phyloP scores from a whole-genome alignment of 139 green algal genomes.

The Chlamydomonas sp. region DNA sequence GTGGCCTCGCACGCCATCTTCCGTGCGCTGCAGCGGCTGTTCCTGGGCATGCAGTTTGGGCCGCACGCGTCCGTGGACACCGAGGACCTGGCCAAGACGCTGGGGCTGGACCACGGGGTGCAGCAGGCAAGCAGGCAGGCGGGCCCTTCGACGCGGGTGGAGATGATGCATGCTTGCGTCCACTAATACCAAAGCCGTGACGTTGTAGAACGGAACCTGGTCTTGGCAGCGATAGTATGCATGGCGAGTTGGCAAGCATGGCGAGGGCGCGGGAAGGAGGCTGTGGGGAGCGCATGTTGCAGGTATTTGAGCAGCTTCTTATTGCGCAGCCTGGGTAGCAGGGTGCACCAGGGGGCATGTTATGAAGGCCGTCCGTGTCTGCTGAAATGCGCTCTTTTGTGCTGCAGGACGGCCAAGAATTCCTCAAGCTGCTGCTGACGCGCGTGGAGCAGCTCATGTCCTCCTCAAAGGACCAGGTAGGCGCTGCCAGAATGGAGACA shows the following conservation, averaged over 20 bases:
- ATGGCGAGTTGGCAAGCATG: too few relatives aligned
- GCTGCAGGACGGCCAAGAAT: constrained; percentile 91
- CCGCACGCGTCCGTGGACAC: constrained; percentile 29
- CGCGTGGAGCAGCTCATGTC: constrained; percentile 76
- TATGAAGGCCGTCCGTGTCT: constrained; percentile 9
- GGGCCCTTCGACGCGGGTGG: too few relatives aligned
- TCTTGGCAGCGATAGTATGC: too few relatives aligned
- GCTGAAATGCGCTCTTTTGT: too few relatives aligned
- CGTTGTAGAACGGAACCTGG: too few relatives aligned
- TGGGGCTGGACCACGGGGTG: constrained; percentile 65
- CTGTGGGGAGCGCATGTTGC: constrained; percentile 25
- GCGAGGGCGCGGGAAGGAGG: too few relatives aligned
- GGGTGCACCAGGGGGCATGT: not conserved
- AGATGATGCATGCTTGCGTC: too few relatives aligned
- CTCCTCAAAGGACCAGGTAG: constrained; percentile 37
- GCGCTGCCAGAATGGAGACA: not conserved
- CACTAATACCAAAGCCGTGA: too few relatives aligned
- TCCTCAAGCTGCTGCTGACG: constrained; percentile 92
- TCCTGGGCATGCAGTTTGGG: constrained; percentile 71
- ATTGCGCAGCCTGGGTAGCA: not conserved
- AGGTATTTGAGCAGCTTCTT: too few relatives aligned
- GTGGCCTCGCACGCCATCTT: constrained; percentile 45
- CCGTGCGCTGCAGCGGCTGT: constrained; percentile 44
- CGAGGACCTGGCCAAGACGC: constrained; percentile 24
- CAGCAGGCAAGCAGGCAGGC: constrained; percentile 74